These are phyloP conservation scores for Phytophthora foliorum DNA, from an alignment of 352 stramenopile genomes.

Conservation along the genomic window DNA sequence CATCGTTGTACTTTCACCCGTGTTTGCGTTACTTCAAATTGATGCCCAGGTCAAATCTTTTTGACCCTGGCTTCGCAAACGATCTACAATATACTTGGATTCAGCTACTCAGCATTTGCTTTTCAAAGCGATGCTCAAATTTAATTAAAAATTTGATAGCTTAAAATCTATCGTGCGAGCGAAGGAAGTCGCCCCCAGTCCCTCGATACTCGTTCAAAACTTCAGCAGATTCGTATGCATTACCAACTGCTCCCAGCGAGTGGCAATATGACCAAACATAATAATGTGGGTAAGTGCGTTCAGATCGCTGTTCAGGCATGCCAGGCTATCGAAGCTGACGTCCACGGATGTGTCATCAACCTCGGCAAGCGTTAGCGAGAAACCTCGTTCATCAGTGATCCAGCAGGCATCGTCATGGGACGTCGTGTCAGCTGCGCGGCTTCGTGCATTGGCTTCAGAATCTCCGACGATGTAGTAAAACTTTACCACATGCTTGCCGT, in stretches of 20 bases:
- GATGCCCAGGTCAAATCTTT: no score
- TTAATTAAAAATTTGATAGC: no score
- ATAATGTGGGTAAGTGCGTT: neutral
- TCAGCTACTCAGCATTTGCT: no score
- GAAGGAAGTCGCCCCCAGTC: no score
- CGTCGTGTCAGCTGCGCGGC: neutral
- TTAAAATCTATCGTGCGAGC: no score
- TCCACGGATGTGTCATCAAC: neutral
- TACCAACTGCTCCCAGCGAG: neutral
- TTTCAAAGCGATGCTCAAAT: no score
- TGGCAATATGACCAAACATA: neutral
- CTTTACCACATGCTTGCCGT: neutral
- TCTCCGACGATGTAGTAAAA: slow-evolving; percentile 1
- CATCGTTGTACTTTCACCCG: no score
- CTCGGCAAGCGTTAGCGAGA: neutral
- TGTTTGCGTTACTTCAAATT: no score
- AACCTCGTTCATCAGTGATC: neutral
- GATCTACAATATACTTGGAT: no score
- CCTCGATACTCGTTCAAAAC: no score
- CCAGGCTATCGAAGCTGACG: neutral
- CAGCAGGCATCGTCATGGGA: neutral
- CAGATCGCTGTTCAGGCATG: neutral
- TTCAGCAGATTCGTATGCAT: no score
- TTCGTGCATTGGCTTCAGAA: neutral
- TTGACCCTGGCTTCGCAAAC: no score